phyloP scores from a whole-genome alignment of 164 flowering plant species.

The Stephania yunnanensis region DNA sequence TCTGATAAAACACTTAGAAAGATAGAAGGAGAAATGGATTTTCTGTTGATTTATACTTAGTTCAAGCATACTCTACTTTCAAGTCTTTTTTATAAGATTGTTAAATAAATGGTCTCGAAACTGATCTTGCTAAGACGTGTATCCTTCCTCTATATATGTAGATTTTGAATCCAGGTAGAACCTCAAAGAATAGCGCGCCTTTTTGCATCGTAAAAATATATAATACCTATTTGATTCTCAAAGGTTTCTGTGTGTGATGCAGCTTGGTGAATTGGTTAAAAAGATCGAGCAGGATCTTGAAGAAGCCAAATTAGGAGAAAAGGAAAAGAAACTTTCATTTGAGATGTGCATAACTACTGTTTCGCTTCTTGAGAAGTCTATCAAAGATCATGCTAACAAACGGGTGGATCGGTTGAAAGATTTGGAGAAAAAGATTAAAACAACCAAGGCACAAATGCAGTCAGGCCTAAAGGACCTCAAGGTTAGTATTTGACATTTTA shows the following conservation, averaged over 20 bases:
- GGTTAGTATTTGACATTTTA: conserved; percentile 31
- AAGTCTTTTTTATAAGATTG: background rate
- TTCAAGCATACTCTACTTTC: background rate
- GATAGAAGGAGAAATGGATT: background rate
- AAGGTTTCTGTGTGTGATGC: conserved; percentile 16
- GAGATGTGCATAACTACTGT: conserved; percentile 49
- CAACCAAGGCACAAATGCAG: conserved; percentile 60
- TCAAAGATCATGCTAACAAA: conserved; percentile 60
- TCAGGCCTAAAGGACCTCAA: conserved; percentile 75
- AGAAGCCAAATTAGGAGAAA: conserved; percentile 50
- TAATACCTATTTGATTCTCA: background rate
- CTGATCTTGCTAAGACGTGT: background rate
- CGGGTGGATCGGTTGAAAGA: conserved; percentile 69
- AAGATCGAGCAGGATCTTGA: conserved; percentile 74
- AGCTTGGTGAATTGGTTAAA: conserved; percentile 77
- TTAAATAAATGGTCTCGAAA: background rate
- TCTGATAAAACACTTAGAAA: background rate
- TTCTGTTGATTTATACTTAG: background rate
- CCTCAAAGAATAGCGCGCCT: background rate
- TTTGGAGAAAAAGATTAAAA: conserved; percentile 70
- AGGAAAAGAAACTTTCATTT: conserved; percentile 49
- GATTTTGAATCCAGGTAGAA: background rate
- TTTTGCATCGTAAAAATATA: background rate
- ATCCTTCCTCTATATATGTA: background rate
- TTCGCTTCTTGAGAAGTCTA: conserved; percentile 59